Base-by-base conservation (phyloP, 2,329 filamentous ascomycete genomes). In the Daldinia sp. region DNA sequence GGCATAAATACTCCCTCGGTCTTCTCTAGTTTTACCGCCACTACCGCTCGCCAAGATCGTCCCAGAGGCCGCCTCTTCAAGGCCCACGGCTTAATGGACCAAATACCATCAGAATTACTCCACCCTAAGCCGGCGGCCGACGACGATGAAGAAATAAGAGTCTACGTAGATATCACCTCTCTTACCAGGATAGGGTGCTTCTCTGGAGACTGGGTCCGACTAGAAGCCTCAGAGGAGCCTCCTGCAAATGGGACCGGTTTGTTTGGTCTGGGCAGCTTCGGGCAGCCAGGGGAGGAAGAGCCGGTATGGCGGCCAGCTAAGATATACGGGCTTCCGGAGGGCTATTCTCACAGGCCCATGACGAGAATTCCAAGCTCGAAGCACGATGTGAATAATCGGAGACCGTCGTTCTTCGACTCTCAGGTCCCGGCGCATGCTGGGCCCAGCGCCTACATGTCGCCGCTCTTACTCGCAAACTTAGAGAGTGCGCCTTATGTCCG, bases 101-200 rank as follows among this genome's bases (percentile, higher is more conserved):
- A 83, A 7, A 90, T 99, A 7, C 86, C 93, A 0, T 85, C 90
- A 49, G 92, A 94, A 41, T 78, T 96, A 1, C 81, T 99, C 1
- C 90, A 98, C 68, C 95, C 95, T 0, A 94, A 91, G 68, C 94
- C 95, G 2, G 80, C 79, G 1, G 77, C 83, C 0, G 86, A 88
- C 23, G 93, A 97, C 63, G 95, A 99, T 64, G 93, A 97, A 68
- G 90, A 96, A 70, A 89, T 92, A 1, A 88, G 95, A 48, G 85
- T 98, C 1, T 99, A 94, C 72, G 94, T 99, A 4, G 93, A 97
- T 71, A 90, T 96, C 6, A 89, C 87, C 59, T 92, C 92, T 1
- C 79, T 99, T 17, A 90, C 92, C 11, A 93, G 94, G 70, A 90
- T 99, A 55, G 94, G 94, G 13, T 98, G 94, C 76, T 99, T 99